Evolutionary conservation across 2,329 filamentous ascomycete species (phyloP).

Genomic region (Coniochaeta hoffmannii): DNA sequence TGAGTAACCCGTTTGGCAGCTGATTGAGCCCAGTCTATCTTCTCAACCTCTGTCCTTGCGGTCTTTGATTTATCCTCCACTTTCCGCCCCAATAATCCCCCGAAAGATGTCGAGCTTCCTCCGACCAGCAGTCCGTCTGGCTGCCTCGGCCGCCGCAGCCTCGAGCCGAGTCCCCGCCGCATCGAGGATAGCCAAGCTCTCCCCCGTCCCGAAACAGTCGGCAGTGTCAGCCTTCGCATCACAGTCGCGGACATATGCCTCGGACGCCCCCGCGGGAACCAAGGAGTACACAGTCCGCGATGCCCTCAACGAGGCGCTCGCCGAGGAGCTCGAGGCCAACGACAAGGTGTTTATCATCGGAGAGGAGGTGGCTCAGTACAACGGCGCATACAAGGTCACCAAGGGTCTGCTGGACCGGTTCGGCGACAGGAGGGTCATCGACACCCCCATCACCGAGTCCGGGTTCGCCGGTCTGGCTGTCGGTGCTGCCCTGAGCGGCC

Average conservation of each 20-base stretch:
- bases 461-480: constrained; percentile 92
- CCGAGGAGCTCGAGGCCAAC: constrained; percentile 92
- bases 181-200: constrained; percentile 10
- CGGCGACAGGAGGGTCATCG: constrained; percentile 94
- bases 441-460: constrained; percentile 96
- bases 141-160: constrained; percentile 24
- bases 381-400: constrained; percentile 99
- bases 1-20: background rate
- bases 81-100: constrained; percentile 4
- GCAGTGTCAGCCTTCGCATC: constrained; percentile 24
- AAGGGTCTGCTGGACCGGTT: constrained; percentile 96
- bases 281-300: constrained; percentile 98
- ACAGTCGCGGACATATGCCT: constrained; percentile 48
- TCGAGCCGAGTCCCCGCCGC: constrained; percentile 13
- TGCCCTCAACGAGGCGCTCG: constrained; percentile 94
- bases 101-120: constrained; percentile 38
- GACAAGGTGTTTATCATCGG: constrained; percentile 92
- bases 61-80: background rate
- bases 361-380: constrained; percentile 99
- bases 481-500: constrained; percentile 86
- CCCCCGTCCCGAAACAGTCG: constrained; percentile 14
- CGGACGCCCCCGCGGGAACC: constrained; percentile 42
- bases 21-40: background rate
- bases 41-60: background rate
- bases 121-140: constrained; percentile 35